Conservation (phyloP, 73 alveolate genomes). For the Symbiodinium pilosum region DNA sequence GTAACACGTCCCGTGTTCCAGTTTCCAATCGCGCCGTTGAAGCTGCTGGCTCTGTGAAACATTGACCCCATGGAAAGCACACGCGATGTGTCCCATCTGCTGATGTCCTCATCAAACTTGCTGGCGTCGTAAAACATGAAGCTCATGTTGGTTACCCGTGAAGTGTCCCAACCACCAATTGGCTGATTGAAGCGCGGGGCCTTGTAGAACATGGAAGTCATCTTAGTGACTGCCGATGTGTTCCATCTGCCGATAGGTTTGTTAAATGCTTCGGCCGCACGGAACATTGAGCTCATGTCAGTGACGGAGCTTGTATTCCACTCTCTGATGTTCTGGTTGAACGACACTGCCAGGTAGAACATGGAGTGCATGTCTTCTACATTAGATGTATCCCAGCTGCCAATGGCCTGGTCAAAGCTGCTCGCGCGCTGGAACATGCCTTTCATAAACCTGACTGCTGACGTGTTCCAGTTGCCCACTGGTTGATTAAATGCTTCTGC, state of each 20-base stretch:
- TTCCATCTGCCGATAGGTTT: neutral
- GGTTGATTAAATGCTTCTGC: neutral
- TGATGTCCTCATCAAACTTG: neutral
- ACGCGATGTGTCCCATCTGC: neutral
- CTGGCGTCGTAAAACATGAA: neutral
- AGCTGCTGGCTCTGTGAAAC: neutral
- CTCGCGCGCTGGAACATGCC: neutral
- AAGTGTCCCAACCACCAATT: neutral
- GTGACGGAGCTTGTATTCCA: neutral
- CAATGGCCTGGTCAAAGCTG: neutral
- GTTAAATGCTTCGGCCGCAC: neutral
- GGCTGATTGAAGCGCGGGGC: neutral
- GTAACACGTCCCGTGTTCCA: neutral
- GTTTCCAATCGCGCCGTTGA: neutral
- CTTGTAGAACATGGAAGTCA: neutral
- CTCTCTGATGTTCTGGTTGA: neutral
- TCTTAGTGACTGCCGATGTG: neutral
- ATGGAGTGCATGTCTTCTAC: neutral
- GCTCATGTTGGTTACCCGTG: neutral
- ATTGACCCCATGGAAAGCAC: neutral
- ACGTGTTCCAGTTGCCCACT: neutral
- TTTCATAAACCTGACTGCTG: neutral
- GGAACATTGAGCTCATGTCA: slow-evolving; percentile 2
- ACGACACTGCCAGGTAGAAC: neutral
- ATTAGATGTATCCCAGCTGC: neutral